Evolutionary conservation across 805 yeast species (phyloP).

Genomic region (Tanozyma kutaoensis): DNA sequence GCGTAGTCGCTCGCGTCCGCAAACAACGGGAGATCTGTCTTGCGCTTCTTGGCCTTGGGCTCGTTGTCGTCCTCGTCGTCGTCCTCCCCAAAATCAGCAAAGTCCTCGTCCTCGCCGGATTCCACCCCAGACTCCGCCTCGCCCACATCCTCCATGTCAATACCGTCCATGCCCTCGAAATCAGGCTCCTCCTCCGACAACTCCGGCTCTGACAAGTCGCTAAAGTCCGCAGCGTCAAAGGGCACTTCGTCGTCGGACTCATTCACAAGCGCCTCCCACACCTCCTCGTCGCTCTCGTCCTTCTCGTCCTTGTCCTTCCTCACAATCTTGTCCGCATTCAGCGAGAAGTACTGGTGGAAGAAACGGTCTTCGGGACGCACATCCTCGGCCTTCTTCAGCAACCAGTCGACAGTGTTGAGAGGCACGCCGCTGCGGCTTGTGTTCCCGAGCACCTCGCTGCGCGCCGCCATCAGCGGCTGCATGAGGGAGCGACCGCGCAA

Average conservation of each 20-base stretch:
- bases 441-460: slow-evolving; percentile 55
- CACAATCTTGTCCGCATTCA: slow-evolving; percentile 24
- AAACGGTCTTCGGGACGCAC: slow-evolving; percentile 81
- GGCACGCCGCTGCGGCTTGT: slow-evolving; percentile 37
- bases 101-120: slow-evolving; percentile 11
- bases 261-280: slow-evolving; percentile 72
- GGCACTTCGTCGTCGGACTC: no score
- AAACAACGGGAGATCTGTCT: slow-evolving; percentile 61
- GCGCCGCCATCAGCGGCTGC: slow-evolving; percentile 92
- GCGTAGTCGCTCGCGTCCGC: slow-evolving; percentile 86
- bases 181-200: slow-evolving; percentile 66
- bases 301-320: slow-evolving; percentile 9
- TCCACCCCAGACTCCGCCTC: slow-evolving; percentile 25
- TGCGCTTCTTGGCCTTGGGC: slow-evolving; percentile 16
- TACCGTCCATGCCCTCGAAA: slow-evolving; percentile 22
- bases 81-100: slow-evolving; percentile 31
- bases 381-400: slow-evolving; percentile 43
- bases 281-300: slow-evolving; percentile 27
- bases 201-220: no score
- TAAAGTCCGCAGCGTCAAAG: no score
- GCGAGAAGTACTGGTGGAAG: slow-evolving; percentile 72
- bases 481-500: slow-evolving; percentile 84
- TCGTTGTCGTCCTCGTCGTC: slow-evolving; percentile 14
- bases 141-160: no score
- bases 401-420: slow-evolving; percentile 80